Conservation (phyloP, 108 stramenopile species). For the Hondaea fermentalgiana region DNA sequence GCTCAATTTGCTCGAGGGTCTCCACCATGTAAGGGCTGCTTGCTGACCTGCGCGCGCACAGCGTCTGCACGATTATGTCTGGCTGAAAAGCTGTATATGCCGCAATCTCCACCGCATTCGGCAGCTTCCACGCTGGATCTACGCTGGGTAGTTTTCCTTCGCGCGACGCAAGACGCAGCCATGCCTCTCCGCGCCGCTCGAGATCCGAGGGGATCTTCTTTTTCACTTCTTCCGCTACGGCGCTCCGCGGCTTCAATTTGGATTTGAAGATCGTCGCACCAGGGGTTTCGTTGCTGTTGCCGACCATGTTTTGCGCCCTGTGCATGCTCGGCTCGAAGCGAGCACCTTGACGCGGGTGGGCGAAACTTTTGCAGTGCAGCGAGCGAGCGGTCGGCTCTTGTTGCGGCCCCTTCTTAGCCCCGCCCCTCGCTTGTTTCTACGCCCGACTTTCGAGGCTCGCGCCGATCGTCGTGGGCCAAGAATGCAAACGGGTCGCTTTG, state of each 20-base stretch:
- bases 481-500: too few species aligned
- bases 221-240: neutral
- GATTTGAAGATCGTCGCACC: neutral
- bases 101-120: neutral
- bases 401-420: too few species aligned
- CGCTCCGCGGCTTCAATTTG: neutral
- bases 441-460: too few species aligned
- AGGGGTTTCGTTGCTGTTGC: too few species aligned
- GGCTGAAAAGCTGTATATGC: neutral
- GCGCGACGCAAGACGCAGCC: neutral
- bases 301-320: too few species aligned
- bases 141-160: neutral
- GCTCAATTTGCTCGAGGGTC: constrained; percentile 2
- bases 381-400: too few species aligned
- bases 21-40: neutral
- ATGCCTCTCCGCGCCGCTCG: neutral
- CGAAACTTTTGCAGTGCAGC: too few species aligned
- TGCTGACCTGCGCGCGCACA: neutral
- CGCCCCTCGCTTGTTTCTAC: too few species aligned
- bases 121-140: neutral
- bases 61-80: neutral
- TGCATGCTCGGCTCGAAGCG: too few species aligned
- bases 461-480: too few species aligned
- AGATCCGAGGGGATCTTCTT: neutral
- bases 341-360: too few species aligned